These are phyloP conservation scores for Podila horticola DNA, from an alignment of 192 early-diverging fungal genomes.

Conservation along the genomic window DNA sequence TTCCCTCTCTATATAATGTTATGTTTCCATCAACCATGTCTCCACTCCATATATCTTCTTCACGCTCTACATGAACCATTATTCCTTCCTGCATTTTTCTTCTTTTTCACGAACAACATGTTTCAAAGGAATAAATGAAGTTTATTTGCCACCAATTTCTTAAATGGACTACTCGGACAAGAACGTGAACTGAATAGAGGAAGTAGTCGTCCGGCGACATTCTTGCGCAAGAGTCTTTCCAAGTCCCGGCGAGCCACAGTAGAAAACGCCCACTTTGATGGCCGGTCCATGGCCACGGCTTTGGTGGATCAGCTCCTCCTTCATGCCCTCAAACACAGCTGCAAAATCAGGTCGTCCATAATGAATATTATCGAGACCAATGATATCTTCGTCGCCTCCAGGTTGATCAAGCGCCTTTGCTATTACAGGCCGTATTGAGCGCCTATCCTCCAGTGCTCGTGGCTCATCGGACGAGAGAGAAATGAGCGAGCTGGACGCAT, in stretches of 20 bases:
- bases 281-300: slow-evolving; percentile 20
- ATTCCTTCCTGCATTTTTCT: neutral
- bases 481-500: slow-evolving; percentile 67
- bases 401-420: slow-evolving; percentile 61
- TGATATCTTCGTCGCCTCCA: slow-evolving; percentile 35
- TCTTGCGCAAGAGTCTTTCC: slow-evolving; percentile 61
- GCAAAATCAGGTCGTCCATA: slow-evolving; percentile 84
- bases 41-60: too few species aligned
- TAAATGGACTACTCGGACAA: slow-evolving; percentile 10
- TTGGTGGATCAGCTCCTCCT: slow-evolving; percentile 10
- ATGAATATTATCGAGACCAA: slow-evolving; percentile 66
- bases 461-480: slow-evolving; percentile 61
- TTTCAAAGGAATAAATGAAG: neutral
- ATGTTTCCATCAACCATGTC: too few species aligned
- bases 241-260: slow-evolving; percentile 79
- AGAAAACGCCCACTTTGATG: slow-evolving; percentile 83
- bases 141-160: neutral
- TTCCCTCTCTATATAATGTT: neutral
- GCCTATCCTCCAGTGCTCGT: slow-evolving; percentile 48
- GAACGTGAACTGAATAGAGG: slow-evolving; percentile 25
- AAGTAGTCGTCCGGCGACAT: slow-evolving; percentile 16
- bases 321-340: slow-evolving; percentile 68
- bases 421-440: slow-evolving; percentile 18
- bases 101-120: neutral
- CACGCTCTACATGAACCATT: neutral